phyloP scores from a whole-genome alignment of 148 eudicot genomes.

The Hydrangea macrophylla region DNA sequence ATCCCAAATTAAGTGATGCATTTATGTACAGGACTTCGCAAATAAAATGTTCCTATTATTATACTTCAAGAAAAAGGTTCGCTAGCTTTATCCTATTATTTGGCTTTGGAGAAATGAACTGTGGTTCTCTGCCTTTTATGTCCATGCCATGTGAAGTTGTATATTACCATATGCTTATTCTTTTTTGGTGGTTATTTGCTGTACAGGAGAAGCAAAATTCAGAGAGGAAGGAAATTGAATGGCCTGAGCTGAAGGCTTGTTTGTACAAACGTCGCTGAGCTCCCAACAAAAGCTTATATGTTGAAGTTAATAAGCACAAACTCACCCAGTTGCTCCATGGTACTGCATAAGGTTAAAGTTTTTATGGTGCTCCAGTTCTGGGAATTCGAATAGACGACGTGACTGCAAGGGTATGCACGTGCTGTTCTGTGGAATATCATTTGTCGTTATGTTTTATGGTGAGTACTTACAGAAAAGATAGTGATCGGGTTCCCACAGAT shows the following conservation, averaged over 20 bases:
- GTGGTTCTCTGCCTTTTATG: background rate
- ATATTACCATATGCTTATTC: background rate
- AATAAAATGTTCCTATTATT: constrained; percentile 86
- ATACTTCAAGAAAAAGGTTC: constrained; percentile 79
- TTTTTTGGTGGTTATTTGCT: background rate
- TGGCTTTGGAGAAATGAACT: background rate
- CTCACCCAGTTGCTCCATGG: background rate
- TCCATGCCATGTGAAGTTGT: background rate
- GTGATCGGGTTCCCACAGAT: too few species aligned
- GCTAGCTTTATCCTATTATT: constrained; percentile 1
- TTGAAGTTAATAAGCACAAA: background rate
- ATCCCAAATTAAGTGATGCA: constrained; percentile 1
- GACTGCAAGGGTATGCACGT: background rate
- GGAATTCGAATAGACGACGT: background rate
- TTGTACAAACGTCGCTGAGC: constrained; percentile 83
- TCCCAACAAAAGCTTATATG: background rate
- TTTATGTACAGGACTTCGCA: constrained; percentile 69
- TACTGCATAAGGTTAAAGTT: background rate
- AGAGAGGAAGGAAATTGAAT: constrained; percentile 40
- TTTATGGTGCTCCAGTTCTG: background rate
- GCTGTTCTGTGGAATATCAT: background rate
- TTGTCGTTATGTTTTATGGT: background rate
- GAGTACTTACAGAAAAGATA: background rate
- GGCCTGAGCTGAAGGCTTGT: constrained; percentile 95
- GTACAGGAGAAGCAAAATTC: constrained; percentile 42